These are phyloP conservation scores for Colletotrichum spaethianum DNA, from an alignment of 2,329 filamentous ascomycete genomes.

Conservation along the genomic window DNA sequence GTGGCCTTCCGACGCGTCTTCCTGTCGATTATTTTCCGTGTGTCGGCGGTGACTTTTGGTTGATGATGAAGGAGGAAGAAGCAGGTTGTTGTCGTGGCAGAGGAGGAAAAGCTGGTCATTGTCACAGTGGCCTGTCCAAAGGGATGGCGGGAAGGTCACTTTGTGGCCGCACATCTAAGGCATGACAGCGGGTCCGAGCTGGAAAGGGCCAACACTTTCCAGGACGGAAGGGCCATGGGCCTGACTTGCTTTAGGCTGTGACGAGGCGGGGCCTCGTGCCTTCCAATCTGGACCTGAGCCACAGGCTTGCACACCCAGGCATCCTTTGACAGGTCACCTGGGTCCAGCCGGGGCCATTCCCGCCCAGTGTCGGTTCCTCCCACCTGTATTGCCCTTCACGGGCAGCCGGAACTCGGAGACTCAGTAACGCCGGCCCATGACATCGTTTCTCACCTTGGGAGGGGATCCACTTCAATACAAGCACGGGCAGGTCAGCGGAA, in stretches of 20 bases:
- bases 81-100: constrained; percentile 29
- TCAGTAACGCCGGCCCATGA: constrained; percentile 30
- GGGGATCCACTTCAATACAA: constrained; percentile 24
- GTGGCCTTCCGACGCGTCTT: constrained; percentile 35
- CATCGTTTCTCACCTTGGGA: constrained; percentile 10
- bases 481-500: constrained; percentile 22
- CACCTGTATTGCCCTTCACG: background rate
- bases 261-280: constrained; percentile 24
- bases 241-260: constrained; percentile 32
- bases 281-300: constrained; percentile 7
- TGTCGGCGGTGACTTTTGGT: constrained; percentile 27
- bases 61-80: constrained; percentile 42
- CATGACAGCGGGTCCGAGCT: constrained; percentile 24
- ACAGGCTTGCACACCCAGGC: constrained; percentile 15
- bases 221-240: constrained; percentile 7
- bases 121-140: constrained; percentile 38
- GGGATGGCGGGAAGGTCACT: constrained; percentile 34
- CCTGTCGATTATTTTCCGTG: constrained; percentile 34
- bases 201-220: constrained; percentile 4
- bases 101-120: constrained; percentile 46
- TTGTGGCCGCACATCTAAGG: constrained; percentile 35
- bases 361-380: background rate
- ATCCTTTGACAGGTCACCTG: constrained; percentile 10
- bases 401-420: constrained; percentile 25
- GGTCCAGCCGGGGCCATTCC: background rate